Evolutionary conservation across 2,329 filamentous ascomycete genomes (phyloP), one percentile per base, ranked within the genome.

Genomic region (Periconia sp.): DNA sequence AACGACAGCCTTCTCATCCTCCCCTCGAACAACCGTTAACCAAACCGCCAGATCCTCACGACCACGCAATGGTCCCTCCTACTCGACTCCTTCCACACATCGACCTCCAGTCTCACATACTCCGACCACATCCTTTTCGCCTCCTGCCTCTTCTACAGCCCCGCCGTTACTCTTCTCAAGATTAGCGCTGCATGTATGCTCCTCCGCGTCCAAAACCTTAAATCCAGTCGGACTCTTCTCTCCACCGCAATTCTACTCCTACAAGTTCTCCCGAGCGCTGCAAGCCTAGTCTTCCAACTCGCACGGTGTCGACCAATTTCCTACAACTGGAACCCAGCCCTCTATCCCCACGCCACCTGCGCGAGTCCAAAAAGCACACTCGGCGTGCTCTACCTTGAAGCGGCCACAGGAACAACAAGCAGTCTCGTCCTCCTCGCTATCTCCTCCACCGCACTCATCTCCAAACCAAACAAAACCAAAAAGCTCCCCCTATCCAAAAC

Each of bases 121-220:
- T 47, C 56, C 7, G 47, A 53, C 17, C 59, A 56, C 30, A 46
- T 59, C 8, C 53, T 62, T 40, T 60, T 53, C 50, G 45, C 54
- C 15, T 54, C 56, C 9, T 40, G 41, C 14, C 19, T 53, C 8
- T 14, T 62, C 15, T 63, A 62, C 56, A 50, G 57, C 1, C 61
- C 54, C 44, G 45, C 53, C 20, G 62, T 62, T 51, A 47, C 53
- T 1, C 45, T 56, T 3, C 45, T 61, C 42, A 66, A 62, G 43
- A 50, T 62, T n/a, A 56, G 56, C 47, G 63, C 68, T 20, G 59
- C 63, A 8, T 55, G 57, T 30, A 68, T 61, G 53, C 55, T 68
- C 8, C 57, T 69, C 6, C 64, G 61, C 3, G 57, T 66, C 50
- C 57, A 63, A 27, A 54, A 56, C 31, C 51, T 50, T 3, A 41